phyloP scores from a whole-genome alignment of 1,139 yeast genomes.

The Suhomyces bokatorum region DNA sequence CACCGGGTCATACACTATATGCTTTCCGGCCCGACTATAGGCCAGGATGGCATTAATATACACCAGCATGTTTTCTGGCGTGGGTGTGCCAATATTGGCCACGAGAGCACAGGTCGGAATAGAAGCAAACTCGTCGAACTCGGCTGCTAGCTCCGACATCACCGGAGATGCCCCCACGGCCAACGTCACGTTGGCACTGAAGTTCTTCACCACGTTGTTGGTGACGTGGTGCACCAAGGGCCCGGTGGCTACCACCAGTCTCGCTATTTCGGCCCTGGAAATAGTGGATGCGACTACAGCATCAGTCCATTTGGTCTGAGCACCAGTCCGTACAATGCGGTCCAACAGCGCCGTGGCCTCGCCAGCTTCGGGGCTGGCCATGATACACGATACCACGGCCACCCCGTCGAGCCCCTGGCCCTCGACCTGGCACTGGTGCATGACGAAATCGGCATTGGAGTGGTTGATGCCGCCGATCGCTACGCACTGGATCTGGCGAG shows the following conservation, averaged over 20 bases:
- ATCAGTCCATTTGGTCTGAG: slow-evolving; percentile 18
- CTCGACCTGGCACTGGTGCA: slow-evolving; percentile 49
- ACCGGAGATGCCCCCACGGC: slow-evolving; percentile 88
- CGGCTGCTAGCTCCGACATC: slow-evolving; percentile 79
- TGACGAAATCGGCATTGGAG: slow-evolving; percentile 57
- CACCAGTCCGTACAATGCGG: slow-evolving; percentile 14
- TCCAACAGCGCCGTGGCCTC: slow-evolving; percentile 47
- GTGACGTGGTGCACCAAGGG: slow-evolving; percentile 90
- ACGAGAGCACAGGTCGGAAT: slow-evolving; percentile 57
- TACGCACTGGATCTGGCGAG: slow-evolving; percentile 53
- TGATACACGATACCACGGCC: slow-evolving; percentile 84
- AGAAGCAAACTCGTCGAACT: slow-evolving; percentile 65
- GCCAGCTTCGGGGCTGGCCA: slow-evolving; percentile 65
- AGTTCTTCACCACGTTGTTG: slow-evolving; percentile 84
- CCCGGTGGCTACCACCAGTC: slow-evolving; percentile 10
- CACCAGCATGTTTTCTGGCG: slow-evolving; percentile 41
- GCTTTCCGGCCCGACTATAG: slow-evolving; percentile 59
- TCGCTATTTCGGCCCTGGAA: not conserved
- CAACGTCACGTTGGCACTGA: slow-evolving; percentile 85
- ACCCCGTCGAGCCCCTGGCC: slow-evolving; percentile 67
- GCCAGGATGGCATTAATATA: slow-evolving; percentile 55
- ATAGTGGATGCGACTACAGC: not conserved
- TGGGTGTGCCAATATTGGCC: slow-evolving; percentile 78
- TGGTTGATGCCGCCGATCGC: slow-evolving; percentile 88
- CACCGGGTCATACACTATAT: slow-evolving; percentile 85